Evolutionary conservation across 257 asterid species (phyloP).

Genomic region (Leonotis leonurus): DNA sequence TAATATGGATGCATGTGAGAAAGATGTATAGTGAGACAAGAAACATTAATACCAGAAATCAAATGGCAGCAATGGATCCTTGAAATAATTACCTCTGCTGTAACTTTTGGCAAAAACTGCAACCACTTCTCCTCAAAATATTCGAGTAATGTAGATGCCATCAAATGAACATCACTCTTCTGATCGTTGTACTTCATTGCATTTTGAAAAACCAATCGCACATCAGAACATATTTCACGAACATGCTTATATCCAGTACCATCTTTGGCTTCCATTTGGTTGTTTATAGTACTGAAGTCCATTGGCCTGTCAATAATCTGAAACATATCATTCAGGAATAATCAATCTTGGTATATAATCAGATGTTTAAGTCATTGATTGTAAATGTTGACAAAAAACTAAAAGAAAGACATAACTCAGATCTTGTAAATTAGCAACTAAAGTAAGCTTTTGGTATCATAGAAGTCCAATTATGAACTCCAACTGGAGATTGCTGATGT

Average conservation of each 20-base stretch:
- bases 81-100: slow-evolving; percentile 62
- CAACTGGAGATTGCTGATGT: slow-evolving; percentile 1
- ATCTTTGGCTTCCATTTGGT: slow-evolving; percentile 96
- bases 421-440: neutral
- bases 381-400: neutral
- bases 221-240: slow-evolving; percentile 73
- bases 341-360: slow-evolving; percentile 22
- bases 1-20: neutral
- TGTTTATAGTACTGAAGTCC: slow-evolving; percentile 96
- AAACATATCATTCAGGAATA: slow-evolving; percentile 28
- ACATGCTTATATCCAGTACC: slow-evolving; percentile 91
- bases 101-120: slow-evolving; percentile 81
- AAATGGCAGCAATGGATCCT: neutral
- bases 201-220: slow-evolving; percentile 66
- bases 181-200: slow-evolving; percentile 94
- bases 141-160: slow-evolving; percentile 65
- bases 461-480: neutral
- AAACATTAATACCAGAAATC: neutral
- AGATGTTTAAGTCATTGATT: neutral
- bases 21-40: neutral
- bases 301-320: slow-evolving; percentile 98
- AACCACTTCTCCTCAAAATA: slow-evolving; percentile 93
- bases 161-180: slow-evolving; percentile 72
- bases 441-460: neutral
- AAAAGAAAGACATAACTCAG: neutral